phyloP scores from a whole-genome alignment of 1,284 basidiomycete genomes.

The Microbotryum lychnidis-dioicae region DNA sequence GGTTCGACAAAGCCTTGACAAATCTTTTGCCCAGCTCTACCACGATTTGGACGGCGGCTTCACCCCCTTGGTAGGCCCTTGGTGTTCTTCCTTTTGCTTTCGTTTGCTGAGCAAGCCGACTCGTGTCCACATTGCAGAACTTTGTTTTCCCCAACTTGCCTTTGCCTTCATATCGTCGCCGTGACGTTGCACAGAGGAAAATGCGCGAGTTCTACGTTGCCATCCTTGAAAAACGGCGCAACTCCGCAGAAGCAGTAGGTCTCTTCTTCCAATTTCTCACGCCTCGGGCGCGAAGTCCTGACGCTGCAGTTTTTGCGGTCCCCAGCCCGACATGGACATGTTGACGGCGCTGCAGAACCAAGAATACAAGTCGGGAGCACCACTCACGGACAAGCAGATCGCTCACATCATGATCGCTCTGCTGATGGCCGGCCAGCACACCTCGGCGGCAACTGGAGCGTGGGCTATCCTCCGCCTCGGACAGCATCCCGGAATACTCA shows the following conservation, averaged over 20 bases:
- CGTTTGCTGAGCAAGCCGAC: neutral
- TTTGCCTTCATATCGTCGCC: constrained; percentile 73
- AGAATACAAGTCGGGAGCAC: constrained; percentile 73
- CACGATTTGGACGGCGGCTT: constrained; percentile 74
- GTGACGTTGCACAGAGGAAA: constrained; percentile 83
- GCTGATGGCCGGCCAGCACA: constrained; percentile 89
- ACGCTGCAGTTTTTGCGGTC: neutral
- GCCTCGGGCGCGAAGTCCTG: neutral
- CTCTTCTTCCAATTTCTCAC: neutral
- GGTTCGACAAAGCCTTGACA: constrained; percentile 70
- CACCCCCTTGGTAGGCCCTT: constrained; percentile 34
- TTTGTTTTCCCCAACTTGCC: constrained; percentile 94
- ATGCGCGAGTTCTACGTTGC: constrained; percentile 91
- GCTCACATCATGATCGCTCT: constrained; percentile 77
- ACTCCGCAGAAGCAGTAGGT: constrained; percentile 45
- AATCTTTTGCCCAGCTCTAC: constrained; percentile 76
- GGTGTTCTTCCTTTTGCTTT: neutral
- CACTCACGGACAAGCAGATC: constrained; percentile 79
- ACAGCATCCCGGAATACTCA: constrained; percentile 56
- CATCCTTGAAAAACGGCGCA: constrained; percentile 72
- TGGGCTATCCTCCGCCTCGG: constrained; percentile 92
- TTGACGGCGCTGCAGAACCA: constrained; percentile 79
- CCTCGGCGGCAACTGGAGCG: constrained; percentile 79
- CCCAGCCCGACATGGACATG: constrained; percentile 76
- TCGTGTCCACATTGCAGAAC: constrained; percentile 79